A percentile compares a stretch with the other conserved stretches of the same genome.
phyloP scores from a whole-genome alignment of 2,329 filamentous ascomycete species.

The Verticillium longisporum region DNA sequence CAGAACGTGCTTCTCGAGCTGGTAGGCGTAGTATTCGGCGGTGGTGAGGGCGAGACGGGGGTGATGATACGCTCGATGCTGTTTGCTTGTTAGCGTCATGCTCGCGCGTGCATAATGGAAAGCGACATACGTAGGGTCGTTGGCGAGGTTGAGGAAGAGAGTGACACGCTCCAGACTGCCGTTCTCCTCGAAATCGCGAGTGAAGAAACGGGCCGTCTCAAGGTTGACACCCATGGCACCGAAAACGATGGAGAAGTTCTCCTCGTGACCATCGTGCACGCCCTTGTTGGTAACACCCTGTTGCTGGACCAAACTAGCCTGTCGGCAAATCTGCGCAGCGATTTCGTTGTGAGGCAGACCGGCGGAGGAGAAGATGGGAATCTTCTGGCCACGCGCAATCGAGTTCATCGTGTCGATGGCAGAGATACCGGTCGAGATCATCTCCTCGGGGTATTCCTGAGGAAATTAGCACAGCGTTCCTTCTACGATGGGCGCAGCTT shows the following conservation, averaged over 20 bases:
- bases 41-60: slow-evolving; percentile 93
- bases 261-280: slow-evolving; percentile 91
- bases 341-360: slow-evolving; percentile 99
- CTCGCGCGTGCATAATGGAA: neutral
- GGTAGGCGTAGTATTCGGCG: slow-evolving; percentile 99
- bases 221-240: slow-evolving; percentile 99
- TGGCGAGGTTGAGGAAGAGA: slow-evolving; percentile 97
- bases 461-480: neutral
- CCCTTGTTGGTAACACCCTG: slow-evolving; percentile 82
- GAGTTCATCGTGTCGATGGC: slow-evolving; percentile 98
- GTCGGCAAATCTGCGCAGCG: slow-evolving; percentile 95
- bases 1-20: slow-evolving; percentile 98
- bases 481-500: neutral
- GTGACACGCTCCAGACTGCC: slow-evolving; percentile 96
- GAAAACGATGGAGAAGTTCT: slow-evolving; percentile 99
- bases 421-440: slow-evolving; percentile 99
- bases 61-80: slow-evolving; percentile 99
- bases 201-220: slow-evolving; percentile 98
- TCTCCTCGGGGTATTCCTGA: slow-evolving; percentile 97
- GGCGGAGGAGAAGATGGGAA: slow-evolving; percentile 96
- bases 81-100: slow-evolving; percentile 9
- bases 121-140: slow-evolving; percentile 81
- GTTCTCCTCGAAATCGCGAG: slow-evolving; percentile 97
- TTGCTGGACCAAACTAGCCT: slow-evolving; percentile 82
- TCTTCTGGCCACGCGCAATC: slow-evolving; percentile 98